Conservation (phyloP, 352 stramenopile genomes). For the Globisporangium canariense region DNA sequence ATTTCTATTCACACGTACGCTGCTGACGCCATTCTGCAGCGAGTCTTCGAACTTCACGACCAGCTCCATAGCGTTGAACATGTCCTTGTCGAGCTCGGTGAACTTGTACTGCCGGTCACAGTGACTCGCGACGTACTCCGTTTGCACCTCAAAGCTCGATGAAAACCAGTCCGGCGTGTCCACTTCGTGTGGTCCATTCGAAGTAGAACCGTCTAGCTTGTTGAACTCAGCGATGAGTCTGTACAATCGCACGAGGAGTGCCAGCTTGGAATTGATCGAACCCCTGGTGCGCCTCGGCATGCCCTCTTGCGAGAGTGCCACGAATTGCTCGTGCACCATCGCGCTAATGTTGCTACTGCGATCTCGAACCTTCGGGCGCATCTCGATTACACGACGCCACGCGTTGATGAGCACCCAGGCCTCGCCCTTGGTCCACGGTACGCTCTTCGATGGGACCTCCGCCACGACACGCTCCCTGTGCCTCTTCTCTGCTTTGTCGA, state of each 20-base stretch:
- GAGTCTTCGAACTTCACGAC: neutral
- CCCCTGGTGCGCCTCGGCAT: neutral
- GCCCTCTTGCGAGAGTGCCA: neutral
- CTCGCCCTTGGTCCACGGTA: conserved; percentile 2
- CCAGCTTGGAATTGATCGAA: neutral
- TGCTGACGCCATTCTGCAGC: neutral
- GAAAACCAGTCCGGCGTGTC: neutral
- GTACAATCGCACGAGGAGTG: neutral
- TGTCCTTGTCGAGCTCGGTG: conserved; percentile 4
- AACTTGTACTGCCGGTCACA: neutral
- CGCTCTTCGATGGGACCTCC: neutral
- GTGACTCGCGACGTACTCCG: neutral
- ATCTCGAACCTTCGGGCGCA: neutral
- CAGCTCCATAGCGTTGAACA: conserved; percentile 1
- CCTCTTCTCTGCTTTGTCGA: neutral
- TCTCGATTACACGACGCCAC: conserved; percentile 1
- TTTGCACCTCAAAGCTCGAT: neutral
- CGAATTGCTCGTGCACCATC: neutral
- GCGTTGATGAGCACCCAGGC: conserved; percentile 6
- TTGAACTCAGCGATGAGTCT: conserved; percentile 7
- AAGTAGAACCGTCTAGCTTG: neutral
- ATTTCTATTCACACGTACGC: neutral
- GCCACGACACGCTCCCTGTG: neutral
- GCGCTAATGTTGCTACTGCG: neutral
- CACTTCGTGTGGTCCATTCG: neutral